phyloP scores from a whole-genome alignment of 2,329 filamentous ascomycete genomes.

The Alternaria sp. region DNA sequence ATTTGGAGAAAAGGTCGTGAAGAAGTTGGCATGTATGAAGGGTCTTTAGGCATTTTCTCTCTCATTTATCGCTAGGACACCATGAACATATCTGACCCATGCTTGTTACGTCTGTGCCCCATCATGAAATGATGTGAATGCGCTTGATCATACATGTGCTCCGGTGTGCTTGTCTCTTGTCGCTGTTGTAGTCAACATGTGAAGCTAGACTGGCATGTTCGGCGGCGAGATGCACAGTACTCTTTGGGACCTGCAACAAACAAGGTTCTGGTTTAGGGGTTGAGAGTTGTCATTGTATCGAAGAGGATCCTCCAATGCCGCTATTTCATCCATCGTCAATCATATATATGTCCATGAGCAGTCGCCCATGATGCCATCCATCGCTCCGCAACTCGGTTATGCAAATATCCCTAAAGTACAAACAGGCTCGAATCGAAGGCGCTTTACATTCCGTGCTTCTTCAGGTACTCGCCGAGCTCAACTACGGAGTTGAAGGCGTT shows the following conservation, averaged over 20 bases:
- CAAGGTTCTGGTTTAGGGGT: background rate
- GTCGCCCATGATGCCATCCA: conserved; percentile 10
- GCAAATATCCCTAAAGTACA: conserved; percentile 50
- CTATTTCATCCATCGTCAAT: conserved; percentile 15
- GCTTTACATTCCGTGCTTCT: conserved; percentile 74
- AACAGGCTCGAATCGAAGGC: conserved; percentile 18
- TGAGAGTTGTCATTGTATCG: conserved; percentile 19
- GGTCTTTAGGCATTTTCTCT: conserved; percentile 7
- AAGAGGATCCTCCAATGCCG: conserved; percentile 12
- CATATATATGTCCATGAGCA: conserved; percentile 15
- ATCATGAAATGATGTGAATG: background rate
- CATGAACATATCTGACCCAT: background rate
- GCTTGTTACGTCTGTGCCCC: background rate
- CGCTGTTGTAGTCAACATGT: background rate
- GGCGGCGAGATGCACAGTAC: background rate
- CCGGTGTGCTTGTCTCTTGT: background rate
- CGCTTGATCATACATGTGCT: background rate
- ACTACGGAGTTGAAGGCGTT: conserved; percentile 81
- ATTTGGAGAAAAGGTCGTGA: conserved; percentile 44
- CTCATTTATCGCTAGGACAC: background rate
- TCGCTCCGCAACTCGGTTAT: conserved; percentile 29
- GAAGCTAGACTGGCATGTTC: background rate
- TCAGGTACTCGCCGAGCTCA: conserved; percentile 85
- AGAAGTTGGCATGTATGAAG: conserved; percentile 35
- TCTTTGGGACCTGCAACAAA: background rate